These are phyloP conservation scores for Trypanosoma cruzi DNA, from an alignment of 208 protist species.

Conservation along the genomic window DNA sequence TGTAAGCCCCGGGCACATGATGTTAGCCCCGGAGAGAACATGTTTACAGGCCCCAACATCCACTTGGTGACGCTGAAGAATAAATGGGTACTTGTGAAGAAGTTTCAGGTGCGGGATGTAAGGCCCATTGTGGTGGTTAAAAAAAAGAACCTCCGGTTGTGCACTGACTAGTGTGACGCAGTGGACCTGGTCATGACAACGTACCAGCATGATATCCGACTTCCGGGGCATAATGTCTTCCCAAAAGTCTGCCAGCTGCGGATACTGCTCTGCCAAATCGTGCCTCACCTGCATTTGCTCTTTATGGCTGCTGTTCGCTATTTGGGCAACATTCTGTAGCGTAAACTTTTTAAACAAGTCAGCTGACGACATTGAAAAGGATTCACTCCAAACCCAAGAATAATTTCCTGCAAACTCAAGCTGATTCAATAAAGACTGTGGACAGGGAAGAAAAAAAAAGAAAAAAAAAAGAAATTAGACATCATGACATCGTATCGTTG, in stretches of 20 bases:
- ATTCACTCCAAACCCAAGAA: neutral
- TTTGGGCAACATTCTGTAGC: slow-evolving; percentile 87
- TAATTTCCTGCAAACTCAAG: neutral
- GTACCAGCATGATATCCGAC: slow-evolving; percentile 90
- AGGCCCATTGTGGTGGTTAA: slow-evolving; percentile 95
- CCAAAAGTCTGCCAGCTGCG: slow-evolving; percentile 76
- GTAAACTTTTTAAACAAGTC: slow-evolving; percentile 94
- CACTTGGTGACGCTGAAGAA: slow-evolving; percentile 95
- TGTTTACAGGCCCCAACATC: slow-evolving; percentile 98
- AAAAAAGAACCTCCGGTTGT: slow-evolving; percentile 96
- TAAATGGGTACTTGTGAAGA: slow-evolving; percentile 97
- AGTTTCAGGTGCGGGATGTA: slow-evolving; percentile 96
- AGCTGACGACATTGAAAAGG: slow-evolving; percentile 33
- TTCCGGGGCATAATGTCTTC: slow-evolving; percentile 96
- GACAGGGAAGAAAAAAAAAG: neutral
- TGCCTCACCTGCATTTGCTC: slow-evolving; percentile 91
- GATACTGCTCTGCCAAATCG: slow-evolving; percentile 90
- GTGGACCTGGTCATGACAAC: slow-evolving; percentile 93
- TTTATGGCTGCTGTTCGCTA: slow-evolving; percentile 82
- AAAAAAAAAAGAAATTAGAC: slow-evolving; percentile 8
- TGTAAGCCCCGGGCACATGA: slow-evolving; percentile 98
- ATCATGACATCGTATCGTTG: too few relatives aligned
- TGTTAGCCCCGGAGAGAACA: slow-evolving; percentile 96
- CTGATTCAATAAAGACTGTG: neutral
- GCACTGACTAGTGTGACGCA: slow-evolving; percentile 92